A percentile compares a stretch with the other conserved stretches of the same genome.
These are phyloP conservation scores for Hypoxylon sp. DNA, from an alignment of 2,329 filamentous ascomycete species.

Conservation along the genomic window DNA sequence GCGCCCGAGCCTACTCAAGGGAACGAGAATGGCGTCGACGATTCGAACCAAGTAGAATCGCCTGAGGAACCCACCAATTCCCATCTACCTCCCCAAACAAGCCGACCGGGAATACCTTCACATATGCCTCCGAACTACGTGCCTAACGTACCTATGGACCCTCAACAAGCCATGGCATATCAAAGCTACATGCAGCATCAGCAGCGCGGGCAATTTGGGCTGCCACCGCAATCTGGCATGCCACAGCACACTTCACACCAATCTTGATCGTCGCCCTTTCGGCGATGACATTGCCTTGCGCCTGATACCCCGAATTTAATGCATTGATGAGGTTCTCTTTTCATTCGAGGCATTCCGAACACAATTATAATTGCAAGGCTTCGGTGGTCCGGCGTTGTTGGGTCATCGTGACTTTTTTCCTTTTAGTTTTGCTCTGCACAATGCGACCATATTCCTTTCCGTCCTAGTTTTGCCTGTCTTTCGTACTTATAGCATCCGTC, in stretches of 20 bases:
- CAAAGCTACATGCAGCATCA: conserved; percentile 84
- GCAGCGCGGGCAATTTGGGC: conserved; percentile 78
- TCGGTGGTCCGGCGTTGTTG: conserved; percentile 62
- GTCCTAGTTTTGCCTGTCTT: conserved; percentile 48
- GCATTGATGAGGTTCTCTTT: conserved; percentile 62
- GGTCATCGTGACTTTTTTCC: conserved; percentile 52
- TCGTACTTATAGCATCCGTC: conserved; percentile 44
- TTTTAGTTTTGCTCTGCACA: conserved; percentile 41
- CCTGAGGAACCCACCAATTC: conserved; percentile 88
- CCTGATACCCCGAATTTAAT: conserved; percentile 73
- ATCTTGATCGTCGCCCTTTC: conserved; percentile 66
- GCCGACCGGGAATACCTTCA: conserved; percentile 75
- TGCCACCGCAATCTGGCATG: conserved; percentile 84
- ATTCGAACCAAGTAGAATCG: conserved; percentile 83
- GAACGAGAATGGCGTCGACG: conserved; percentile 85
- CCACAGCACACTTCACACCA: conserved; percentile 87
- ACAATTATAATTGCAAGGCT: conserved; percentile 59
- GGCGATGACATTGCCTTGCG: conserved; percentile 54
- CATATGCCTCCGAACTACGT: conserved; percentile 76
- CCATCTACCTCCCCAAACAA: conserved; percentile 78
- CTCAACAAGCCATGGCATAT: conserved; percentile 85
- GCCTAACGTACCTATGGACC: conserved; percentile 77
- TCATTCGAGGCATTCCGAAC: conserved; percentile 54
- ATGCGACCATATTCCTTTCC: conserved; percentile 48
- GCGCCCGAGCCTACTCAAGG: conserved; percentile 89